These are phyloP conservation scores for Mrakia blollopis DNA, from an alignment of 768 basidiomycete species.

Conservation along the genomic window DNA sequence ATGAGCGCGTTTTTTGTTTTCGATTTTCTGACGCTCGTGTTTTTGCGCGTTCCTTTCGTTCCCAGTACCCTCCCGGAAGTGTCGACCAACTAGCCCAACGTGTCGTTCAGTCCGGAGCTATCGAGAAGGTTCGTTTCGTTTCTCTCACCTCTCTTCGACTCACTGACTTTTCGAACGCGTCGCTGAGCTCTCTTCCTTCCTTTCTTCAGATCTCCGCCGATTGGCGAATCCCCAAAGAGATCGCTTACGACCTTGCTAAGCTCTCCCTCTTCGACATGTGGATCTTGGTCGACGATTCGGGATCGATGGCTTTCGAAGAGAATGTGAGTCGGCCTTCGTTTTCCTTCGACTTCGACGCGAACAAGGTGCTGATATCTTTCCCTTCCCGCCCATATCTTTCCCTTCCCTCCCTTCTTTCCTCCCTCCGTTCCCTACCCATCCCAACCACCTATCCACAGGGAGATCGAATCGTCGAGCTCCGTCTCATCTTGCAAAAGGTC, in stretches of 20 bases:
- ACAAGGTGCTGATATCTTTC: too few species aligned
- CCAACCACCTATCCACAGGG: too few species aligned
- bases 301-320: constrained; percentile 7
- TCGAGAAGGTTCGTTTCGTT: constrained; percentile 33
- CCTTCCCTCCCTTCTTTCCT: too few species aligned
- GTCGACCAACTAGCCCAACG: constrained; percentile 45
- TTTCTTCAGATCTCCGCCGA: constrained; percentile 41
- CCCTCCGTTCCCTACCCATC: too few species aligned
- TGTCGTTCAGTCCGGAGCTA: constrained; percentile 44
- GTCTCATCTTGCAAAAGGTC: constrained; percentile 41
- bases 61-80: constrained; percentile 43
- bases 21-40: background rate
- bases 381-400: too few species aligned
- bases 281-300: constrained; percentile 34
- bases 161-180: background rate
- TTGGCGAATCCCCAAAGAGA: constrained; percentile 40
- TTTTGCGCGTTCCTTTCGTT: too few species aligned
- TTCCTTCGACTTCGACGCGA: background rate
- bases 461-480: constrained; percentile 48
- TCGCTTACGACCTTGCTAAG: constrained; percentile 47
- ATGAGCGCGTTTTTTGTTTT: too few species aligned
- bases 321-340: background rate
- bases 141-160: too few species aligned
- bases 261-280: constrained; percentile 46
- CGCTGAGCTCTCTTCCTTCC: background rate